phyloP scores from a whole-genome alignment of 1,284 basidiomycete species.

The Leccinum pachyderme region DNA sequence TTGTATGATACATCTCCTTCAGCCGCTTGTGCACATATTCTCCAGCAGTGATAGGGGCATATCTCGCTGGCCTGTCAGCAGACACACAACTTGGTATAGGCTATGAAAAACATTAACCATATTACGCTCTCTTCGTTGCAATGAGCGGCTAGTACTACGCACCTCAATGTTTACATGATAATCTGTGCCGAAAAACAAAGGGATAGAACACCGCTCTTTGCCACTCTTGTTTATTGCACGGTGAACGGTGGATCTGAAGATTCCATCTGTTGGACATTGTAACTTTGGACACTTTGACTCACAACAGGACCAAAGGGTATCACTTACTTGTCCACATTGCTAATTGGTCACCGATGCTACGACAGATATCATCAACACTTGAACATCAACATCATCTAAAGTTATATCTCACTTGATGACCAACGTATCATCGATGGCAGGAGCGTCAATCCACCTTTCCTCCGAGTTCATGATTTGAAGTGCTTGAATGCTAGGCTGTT shows the following conservation, averaged over 20 bases:
- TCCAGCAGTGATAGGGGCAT: constrained; percentile 60
- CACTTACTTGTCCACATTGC: constrained; percentile 82
- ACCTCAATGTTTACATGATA: constrained; percentile 68
- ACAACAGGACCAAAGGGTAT: neutral
- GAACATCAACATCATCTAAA: neutral
- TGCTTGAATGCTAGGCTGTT: constrained; percentile 60
- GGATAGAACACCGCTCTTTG: constrained; percentile 74
- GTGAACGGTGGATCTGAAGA: constrained; percentile 85
- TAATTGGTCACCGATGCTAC: constrained; percentile 82
- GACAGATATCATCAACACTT: neutral
- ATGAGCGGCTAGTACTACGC: constrained; percentile 12
- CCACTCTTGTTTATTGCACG: constrained; percentile 78
- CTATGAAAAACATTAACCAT: constrained; percentile 31
- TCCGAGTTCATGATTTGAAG: constrained; percentile 69
- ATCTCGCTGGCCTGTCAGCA: constrained; percentile 54
- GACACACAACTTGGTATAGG: constrained; percentile 70
- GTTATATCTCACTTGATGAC: constrained; percentile 38
- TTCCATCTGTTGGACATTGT: constrained; percentile 55
- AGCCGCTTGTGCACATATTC: constrained; percentile 61
- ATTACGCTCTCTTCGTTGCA: too few species aligned
- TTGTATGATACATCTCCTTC: constrained; percentile 47
- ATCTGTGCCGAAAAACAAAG: constrained; percentile 74
- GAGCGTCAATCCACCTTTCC: constrained; percentile 61
- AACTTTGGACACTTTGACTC: neutral
- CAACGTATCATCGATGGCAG: constrained; percentile 59